A percentile compares a stretch with the other conserved stretches of the same genome.
These are phyloP conservation scores for Saprolegnia parasitica DNA, from an alignment of 352 stramenopile species.

Conservation along the genomic window DNA sequence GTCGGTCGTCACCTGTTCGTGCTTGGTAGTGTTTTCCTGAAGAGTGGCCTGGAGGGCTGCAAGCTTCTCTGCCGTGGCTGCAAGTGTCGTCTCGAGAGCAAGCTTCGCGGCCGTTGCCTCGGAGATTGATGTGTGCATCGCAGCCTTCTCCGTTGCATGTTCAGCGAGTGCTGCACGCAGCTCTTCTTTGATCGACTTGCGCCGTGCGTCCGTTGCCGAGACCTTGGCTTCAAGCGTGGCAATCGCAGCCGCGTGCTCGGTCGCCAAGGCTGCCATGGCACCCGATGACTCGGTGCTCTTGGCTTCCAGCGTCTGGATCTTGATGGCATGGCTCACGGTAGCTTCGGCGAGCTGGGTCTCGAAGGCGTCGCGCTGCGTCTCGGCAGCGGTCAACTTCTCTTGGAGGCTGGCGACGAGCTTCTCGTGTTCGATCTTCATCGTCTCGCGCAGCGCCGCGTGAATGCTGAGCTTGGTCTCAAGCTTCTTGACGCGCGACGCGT, in stretches of 20 bases:
- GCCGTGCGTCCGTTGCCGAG: not conserved
- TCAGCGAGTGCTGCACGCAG: not conserved
- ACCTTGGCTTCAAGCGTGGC: conserved; percentile 2
- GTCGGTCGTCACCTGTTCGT: not conserved
- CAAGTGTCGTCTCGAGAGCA: not conserved
- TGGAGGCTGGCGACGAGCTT: not conserved
- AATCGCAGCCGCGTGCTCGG: not conserved
- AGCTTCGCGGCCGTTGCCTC: not conserved
- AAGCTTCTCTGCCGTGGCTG: not conserved
- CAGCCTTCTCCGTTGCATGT: not conserved
- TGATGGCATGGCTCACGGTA: conserved; percentile 1
- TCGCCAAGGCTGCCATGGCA: not conserved
- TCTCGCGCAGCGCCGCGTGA: not conserved
- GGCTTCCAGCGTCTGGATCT: not conserved
- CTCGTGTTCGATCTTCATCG: not conserved
- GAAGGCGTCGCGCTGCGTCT: not conserved
- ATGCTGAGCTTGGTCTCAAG: conserved; percentile 1
- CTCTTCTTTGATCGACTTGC: conserved; percentile 3
- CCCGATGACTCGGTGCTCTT: not conserved
- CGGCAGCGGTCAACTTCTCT: not conserved
- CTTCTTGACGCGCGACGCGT: not conserved
- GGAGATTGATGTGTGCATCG: not conserved
- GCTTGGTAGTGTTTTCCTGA: not conserved
- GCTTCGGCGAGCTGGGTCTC: not conserved
- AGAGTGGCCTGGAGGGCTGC: not conserved